A percentile compares a stretch with the other conserved stretches of the same genome.
These are phyloP conservation scores for Artemisia tridentata DNA, from an alignment of 129 eudicot species.

Conservation along the genomic window DNA sequence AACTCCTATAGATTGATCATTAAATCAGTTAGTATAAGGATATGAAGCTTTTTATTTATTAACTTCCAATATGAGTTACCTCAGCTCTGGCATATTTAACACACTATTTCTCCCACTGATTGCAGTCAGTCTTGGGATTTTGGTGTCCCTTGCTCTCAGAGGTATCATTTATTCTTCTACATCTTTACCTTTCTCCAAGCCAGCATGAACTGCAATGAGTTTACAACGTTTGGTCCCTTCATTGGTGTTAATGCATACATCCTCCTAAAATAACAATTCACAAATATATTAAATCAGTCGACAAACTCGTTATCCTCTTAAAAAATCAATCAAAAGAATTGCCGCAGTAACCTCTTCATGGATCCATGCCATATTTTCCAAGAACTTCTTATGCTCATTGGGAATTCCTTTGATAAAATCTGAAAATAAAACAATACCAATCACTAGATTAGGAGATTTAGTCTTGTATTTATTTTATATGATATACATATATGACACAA, in stretches of 20 bases:
- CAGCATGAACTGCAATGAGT: slow-evolving; percentile 85
- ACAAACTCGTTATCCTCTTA: not conserved
- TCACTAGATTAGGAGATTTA: not conserved
- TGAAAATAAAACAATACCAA: slow-evolving; percentile 10
- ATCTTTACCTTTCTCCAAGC: slow-evolving; percentile 65
- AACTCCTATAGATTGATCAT: slow-evolving; percentile 48
- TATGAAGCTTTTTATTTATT: no score
- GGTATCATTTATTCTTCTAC: slow-evolving; percentile 55
- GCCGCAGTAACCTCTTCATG: slow-evolving; percentile 68
- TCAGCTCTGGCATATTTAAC: slow-evolving; percentile 79
- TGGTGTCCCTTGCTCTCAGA: slow-evolving; percentile 68
- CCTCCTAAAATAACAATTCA: slow-evolving; percentile 41
- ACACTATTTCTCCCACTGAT: slow-evolving; percentile 73
- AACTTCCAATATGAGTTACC: slow-evolving; percentile 34
- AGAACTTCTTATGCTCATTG: slow-evolving; percentile 75
- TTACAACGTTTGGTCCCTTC: slow-evolving; percentile 64
- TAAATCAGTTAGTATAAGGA: no score
- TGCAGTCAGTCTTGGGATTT: slow-evolving; percentile 64
- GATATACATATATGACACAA: slow-evolving; percentile 1
- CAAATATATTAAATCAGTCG: not conserved
- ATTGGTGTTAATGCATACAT: slow-evolving; percentile 60
- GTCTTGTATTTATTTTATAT: not conserved
- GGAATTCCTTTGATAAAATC: slow-evolving; percentile 84
- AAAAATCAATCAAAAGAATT: not conserved
- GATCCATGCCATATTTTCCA: slow-evolving; percentile 82